These are phyloP conservation scores for Limnomonas spitsbergensis DNA, from an alignment of 139 green algal genomes.

Conservation along the genomic window DNA sequence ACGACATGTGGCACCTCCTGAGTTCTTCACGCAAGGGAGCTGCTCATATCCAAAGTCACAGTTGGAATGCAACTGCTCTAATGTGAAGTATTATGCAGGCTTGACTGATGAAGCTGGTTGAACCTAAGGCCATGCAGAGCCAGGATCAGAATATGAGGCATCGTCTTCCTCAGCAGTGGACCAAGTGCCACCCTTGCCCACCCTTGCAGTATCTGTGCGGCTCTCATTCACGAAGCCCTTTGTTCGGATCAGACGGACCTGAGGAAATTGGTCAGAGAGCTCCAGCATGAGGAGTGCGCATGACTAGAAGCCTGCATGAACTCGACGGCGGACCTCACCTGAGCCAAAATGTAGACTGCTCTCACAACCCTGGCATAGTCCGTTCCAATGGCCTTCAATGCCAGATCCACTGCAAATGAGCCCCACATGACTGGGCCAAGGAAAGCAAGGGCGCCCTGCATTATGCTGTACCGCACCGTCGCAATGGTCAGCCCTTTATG, in stretches of 20 bases:
- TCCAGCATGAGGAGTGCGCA: neutral
- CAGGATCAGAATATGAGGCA: neutral
- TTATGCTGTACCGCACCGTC: conserved; percentile 59
- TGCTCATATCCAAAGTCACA: no score
- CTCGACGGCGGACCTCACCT: conserved; percentile 50
- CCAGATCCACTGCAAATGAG: conserved; percentile 72
- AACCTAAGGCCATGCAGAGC: neutral
- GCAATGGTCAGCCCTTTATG: conserved; percentile 48
- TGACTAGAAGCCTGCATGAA: neutral
- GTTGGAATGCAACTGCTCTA: no score
- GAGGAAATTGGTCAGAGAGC: neutral
- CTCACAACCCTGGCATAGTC: conserved; percentile 73
- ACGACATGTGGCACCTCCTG: no score
- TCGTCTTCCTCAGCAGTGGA: neutral
- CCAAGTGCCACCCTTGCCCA: neutral
- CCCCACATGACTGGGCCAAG: conserved; percentile 78
- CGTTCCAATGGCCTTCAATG: conserved; percentile 65
- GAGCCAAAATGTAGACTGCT: conserved; percentile 71
- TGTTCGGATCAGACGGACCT: conserved; percentile 35
- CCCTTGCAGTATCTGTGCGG: neutral
- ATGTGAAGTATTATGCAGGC: no score
- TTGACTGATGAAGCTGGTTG: no score
- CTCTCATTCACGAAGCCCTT: conserved; percentile 30
- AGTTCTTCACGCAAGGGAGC: no score
- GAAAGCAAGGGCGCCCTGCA: conserved; percentile 58